phyloP scores from a whole-genome alignment of 371 early-diverging fungal genomes.

The Apophysomyces sp. region DNA sequence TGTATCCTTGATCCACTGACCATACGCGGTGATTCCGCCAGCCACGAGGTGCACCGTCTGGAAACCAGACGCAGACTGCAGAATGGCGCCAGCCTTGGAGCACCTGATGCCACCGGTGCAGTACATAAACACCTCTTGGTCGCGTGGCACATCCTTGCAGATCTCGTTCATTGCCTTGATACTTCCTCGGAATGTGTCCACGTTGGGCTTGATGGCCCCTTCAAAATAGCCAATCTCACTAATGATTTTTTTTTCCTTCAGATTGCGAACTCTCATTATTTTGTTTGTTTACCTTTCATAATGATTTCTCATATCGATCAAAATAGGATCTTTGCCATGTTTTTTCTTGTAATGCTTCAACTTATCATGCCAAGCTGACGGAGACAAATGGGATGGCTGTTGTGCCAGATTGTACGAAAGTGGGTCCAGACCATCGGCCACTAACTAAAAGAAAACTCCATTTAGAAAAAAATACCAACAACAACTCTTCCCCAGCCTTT shows the following conservation, averaged over 20 bases:
- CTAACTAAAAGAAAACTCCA: slow-evolving; percentile 39
- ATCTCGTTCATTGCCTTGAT: slow-evolving; percentile 51
- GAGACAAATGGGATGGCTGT: slow-evolving; percentile 68
- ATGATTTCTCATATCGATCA: slow-evolving; percentile 84
- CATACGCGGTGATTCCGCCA: slow-evolving; percentile 83
- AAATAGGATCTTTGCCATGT: slow-evolving; percentile 46
- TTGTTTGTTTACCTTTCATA: slow-evolving; percentile 63
- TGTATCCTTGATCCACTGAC: slow-evolving; percentile 56
- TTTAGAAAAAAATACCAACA: not conserved
- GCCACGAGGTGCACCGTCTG: slow-evolving; percentile 67
- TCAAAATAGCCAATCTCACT: slow-evolving; percentile 76
- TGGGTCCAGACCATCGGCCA: slow-evolving; percentile 62
- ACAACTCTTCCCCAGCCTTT: not conserved
- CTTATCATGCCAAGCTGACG: slow-evolving; percentile 68
- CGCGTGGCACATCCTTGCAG: slow-evolving; percentile 44
- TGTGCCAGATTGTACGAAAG: slow-evolving; percentile 56
- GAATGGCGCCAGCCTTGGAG: slow-evolving; percentile 73
- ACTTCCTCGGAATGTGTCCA: slow-evolving; percentile 72
- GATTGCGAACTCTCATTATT: no score
- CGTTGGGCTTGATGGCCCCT: slow-evolving; percentile 72
- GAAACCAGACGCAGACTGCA: slow-evolving; percentile 67
- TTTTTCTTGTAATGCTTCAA: slow-evolving; percentile 27
- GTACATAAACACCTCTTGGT: slow-evolving; percentile 80
- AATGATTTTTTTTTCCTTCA: not conserved
- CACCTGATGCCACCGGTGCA: slow-evolving; percentile 87